A percentile compares a stretch with the other conserved stretches of the same genome.
phyloP scores from a whole-genome alignment of 345 rosid genomes.

The Salix viminalis region DNA sequence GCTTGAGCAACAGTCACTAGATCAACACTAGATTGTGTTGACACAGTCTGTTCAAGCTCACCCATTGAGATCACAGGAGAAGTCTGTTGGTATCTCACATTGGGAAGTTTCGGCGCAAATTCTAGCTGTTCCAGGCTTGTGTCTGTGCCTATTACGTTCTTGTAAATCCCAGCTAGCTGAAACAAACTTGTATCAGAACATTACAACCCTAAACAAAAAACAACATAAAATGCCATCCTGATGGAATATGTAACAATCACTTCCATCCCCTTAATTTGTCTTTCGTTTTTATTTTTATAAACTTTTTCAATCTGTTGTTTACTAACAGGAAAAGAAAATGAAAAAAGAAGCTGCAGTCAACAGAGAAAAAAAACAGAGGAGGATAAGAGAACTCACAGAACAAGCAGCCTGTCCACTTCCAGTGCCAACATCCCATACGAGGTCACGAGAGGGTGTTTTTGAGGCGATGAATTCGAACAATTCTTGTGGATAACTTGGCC shows the following conservation, averaged over 20 bases:
- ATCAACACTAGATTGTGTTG: constrained; percentile 45
- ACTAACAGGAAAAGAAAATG: background rate
- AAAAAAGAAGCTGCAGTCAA: background rate
- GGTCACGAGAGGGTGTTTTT: constrained; percentile 55
- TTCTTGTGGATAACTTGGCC: constrained; percentile 66
- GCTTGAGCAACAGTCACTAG: constrained; percentile 74
- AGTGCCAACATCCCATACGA: constrained; percentile 87
- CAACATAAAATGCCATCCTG: background rate
- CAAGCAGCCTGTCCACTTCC: constrained; percentile 84
- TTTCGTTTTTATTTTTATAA: no score
- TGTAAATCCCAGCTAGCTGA: constrained; percentile 64
- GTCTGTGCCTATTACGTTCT: constrained; percentile 70
- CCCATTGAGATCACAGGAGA: constrained; percentile 42
- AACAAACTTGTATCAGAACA: background rate
- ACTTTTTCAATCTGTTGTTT: background rate
- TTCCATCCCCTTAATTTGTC: no score
- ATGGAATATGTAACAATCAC: no score
- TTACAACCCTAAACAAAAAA: background rate
- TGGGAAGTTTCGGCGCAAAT: constrained; percentile 50
- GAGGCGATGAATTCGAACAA: constrained; percentile 71
- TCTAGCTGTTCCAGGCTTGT: constrained; percentile 74
- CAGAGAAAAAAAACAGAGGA: background rate
- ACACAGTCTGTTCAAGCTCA: constrained; percentile 41
- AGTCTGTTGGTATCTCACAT: constrained; percentile 53
- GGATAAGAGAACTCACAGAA: constrained; percentile 40